These are phyloP conservation scores for Beauveria brongniartii DNA, from an alignment of 2,329 filamentous ascomycete genomes.

Conservation along the genomic window DNA sequence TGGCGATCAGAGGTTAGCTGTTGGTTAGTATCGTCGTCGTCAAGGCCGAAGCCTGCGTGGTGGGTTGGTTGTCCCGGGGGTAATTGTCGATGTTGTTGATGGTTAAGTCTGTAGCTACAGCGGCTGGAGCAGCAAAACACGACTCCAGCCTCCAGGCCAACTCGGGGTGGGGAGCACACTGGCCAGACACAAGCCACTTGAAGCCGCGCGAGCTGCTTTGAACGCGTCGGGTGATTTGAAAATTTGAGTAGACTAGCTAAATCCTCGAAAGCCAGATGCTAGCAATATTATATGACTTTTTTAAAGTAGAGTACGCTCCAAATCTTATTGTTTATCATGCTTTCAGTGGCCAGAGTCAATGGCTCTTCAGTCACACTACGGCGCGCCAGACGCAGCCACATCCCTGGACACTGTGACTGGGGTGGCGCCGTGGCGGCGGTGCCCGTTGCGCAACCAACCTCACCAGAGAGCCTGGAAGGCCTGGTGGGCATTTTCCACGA, in stretches of 20 bases:
- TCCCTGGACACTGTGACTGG: neutral
- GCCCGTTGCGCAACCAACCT: neutral
- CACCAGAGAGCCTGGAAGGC: neutral
- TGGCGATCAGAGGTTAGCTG: neutral
- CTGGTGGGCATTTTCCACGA: constrained; percentile 4
- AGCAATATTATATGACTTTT: too few relatives aligned
- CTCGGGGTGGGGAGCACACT: constrained; percentile 1
- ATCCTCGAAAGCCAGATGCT: too few relatives aligned
- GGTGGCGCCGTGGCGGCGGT: neutral
- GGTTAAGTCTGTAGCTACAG: neutral
- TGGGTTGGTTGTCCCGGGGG: neutral
- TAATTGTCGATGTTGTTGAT: constrained; percentile 7
- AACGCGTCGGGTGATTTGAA: neutral
- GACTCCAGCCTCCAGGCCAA: neutral
- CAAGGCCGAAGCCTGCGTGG: constrained; percentile 9
- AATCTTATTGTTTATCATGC: too few relatives aligned
- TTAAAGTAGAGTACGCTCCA: too few relatives aligned
- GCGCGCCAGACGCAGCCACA: constrained; percentile 8
- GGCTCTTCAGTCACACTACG: neutral
- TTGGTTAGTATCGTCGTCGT: constrained; percentile 9
- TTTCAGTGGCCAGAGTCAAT: neutral
- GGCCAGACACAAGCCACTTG: neutral
- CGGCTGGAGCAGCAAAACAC: constrained; percentile 5
- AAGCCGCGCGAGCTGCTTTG: neutral
- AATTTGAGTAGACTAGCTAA: neutral